Evolutionary conservation across 148 eudicot species (phyloP).

Genomic region (Gaultheria prostrata): DNA sequence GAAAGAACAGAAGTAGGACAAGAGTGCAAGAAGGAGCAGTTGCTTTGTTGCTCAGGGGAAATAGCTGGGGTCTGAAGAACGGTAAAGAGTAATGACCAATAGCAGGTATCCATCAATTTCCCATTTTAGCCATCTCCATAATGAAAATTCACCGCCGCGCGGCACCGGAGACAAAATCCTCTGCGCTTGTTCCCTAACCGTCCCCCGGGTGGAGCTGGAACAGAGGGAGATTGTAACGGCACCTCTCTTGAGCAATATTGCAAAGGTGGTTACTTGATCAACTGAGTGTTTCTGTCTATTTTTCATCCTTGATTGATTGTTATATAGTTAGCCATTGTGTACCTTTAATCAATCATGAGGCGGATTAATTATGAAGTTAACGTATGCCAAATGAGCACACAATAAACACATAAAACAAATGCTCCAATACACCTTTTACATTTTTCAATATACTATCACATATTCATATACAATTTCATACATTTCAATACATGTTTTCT

Average conservation of each 20-base stretch:
- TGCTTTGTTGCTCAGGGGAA: slow-evolving; percentile 53
- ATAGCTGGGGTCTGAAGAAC: slow-evolving; percentile 63
- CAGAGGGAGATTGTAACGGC: slow-evolving; percentile 26
- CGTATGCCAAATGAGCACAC: too few species aligned
- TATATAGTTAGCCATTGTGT: slow-evolving; percentile 8
- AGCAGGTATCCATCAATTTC: slow-evolving; percentile 47
- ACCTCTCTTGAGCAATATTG: slow-evolving; percentile 32
- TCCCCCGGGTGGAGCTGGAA: slow-evolving; percentile 33
- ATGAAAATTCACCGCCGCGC: slow-evolving; percentile 57
- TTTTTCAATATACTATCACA: too few species aligned
- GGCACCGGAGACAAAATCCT: slow-evolving; percentile 52
- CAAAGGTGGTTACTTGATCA: not conserved
- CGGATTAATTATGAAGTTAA: slow-evolving; percentile 31
- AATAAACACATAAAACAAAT: too few species aligned
- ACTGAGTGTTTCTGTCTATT: not conserved
- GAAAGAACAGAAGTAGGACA: not conserved
- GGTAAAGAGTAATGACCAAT: slow-evolving; percentile 63
- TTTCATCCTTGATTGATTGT: not conserved
- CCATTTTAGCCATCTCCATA: slow-evolving; percentile 37
- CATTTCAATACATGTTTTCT: too few species aligned
- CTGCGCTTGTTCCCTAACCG: slow-evolving; percentile 55
- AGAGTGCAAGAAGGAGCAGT: not conserved
- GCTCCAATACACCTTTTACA: too few species aligned
- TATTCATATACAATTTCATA: too few species aligned
- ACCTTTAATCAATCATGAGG: slow-evolving; percentile 16